A percentile compares a stretch with the other conserved stretches of the same genome.
These are phyloP conservation scores for Toxoplasma gondii DNA, from an alignment of 169 alveolate species.

Conservation along the genomic window DNA sequence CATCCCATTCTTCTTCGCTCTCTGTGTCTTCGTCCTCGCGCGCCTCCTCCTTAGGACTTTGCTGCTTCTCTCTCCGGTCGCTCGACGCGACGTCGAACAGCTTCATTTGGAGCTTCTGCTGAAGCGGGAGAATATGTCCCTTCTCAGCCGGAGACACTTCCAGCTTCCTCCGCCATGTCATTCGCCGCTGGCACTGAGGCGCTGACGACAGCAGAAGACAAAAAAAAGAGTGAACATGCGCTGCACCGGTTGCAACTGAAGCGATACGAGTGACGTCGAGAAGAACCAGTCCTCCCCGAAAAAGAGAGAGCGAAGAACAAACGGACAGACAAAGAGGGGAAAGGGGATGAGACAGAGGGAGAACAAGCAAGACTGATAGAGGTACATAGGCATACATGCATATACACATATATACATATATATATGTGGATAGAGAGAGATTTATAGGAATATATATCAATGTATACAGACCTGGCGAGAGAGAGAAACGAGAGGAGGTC, in stretches of 20 bases:
- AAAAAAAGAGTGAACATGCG: background rate
- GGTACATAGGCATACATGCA: too few species aligned
- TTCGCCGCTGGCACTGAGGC: constrained; percentile 84
- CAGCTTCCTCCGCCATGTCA: constrained; percentile 95
- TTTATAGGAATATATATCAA: too few species aligned
- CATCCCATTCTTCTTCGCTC: constrained; percentile 64
- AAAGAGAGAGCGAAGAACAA: too few species aligned
- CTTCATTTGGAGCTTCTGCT: constrained; percentile 15
- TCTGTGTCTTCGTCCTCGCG: background rate
- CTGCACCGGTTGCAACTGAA: too few species aligned
- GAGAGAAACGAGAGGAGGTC: too few species aligned
- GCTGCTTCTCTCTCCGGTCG: constrained; percentile 30
- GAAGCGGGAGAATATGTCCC: constrained; percentile 76
- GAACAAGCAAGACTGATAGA: too few species aligned
- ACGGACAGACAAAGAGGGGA: background rate
- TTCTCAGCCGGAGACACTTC: constrained; percentile 90
- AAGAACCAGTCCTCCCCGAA: too few species aligned
- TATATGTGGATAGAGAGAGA: background rate
- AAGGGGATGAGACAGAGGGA: background rate
- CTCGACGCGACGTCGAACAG: constrained; percentile 61
- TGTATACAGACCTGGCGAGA: too few species aligned
- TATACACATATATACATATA: too few species aligned
- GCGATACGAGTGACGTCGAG: too few species aligned
- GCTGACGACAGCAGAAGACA: background rate
- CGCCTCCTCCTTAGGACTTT: background rate